Conservation (phyloP, 2,329 filamentous ascomycete genomes). For the Blastomyces percursus region DNA sequence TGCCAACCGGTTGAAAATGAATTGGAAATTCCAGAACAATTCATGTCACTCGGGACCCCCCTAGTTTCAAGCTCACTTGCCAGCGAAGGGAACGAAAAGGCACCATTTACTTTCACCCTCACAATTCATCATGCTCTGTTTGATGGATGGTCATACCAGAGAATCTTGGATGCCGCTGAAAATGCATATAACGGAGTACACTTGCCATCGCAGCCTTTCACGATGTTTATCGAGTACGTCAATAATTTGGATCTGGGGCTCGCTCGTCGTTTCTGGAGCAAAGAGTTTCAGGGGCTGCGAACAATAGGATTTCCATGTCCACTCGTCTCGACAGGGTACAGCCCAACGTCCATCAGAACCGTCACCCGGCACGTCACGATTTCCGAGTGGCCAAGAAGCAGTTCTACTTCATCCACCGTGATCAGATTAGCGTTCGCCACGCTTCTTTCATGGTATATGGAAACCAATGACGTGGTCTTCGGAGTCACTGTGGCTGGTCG, state of each 20-base stretch:
- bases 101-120: conserved; percentile 23
- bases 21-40: conserved; percentile 8
- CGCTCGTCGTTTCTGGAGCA: conserved; percentile 31
- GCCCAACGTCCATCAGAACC: not conserved
- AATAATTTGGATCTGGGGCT: conserved; percentile 8
- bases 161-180: conserved; percentile 13
- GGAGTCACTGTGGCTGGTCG: conserved; percentile 35
- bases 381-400: conserved; percentile 5
- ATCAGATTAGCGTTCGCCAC: conserved; percentile 35
- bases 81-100: not conserved
- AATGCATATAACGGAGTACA: conserved; percentile 9
- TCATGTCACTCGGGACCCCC: conserved; percentile 9
- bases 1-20: conserved; percentile 9
- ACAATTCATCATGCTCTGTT: conserved; percentile 37
- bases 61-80: conserved; percentile 11
- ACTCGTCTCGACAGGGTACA: not conserved
- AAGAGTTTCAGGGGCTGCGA: conserved; percentile 9
- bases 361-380: not conserved
- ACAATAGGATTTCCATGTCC: conserved; percentile 9
- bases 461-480: conserved; percentile 32
- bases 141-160: conserved; percentile 26
- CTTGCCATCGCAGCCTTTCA: conserved; percentile 12
- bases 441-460: conserved; percentile 28
- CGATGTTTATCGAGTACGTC: conserved; percentile 16
- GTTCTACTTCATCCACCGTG: conserved; percentile 22